Percentiles rank a stretch among this genome's conserved stretches.
Conservation (phyloP, 2,329 filamentous ascomycete species). For the Ascochyta fabae region DNA sequence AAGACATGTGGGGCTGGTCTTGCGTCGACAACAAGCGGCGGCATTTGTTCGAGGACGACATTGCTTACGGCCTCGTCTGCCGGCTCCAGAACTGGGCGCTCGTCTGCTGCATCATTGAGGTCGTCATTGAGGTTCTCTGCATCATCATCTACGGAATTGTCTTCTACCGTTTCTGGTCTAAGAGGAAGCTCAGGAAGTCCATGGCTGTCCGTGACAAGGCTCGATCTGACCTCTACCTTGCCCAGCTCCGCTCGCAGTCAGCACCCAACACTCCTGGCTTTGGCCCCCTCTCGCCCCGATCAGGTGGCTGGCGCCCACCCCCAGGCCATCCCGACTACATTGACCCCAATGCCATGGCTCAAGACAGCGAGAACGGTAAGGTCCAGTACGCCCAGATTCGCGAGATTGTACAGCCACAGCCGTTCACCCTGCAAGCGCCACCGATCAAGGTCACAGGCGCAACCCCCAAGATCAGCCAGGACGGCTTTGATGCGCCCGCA, state of each 20-base stretch:
- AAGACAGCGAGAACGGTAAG: slow-evolving; percentile 57
- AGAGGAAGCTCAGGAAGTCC: slow-evolving; percentile 91
- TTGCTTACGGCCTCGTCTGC: slow-evolving; percentile 90
- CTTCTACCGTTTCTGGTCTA: slow-evolving; percentile 97
- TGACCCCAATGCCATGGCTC: slow-evolving; percentile 57
- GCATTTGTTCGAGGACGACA: slow-evolving; percentile 76
- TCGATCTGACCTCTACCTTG: slow-evolving; percentile 92
- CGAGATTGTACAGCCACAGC: slow-evolving; percentile 58
- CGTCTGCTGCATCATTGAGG: slow-evolving; percentile 96
- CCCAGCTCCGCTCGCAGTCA: slow-evolving; percentile 70
- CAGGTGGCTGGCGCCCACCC: slow-evolving; percentile 57
- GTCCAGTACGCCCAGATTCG: slow-evolving; percentile 48
- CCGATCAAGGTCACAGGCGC: slow-evolving; percentile 79
- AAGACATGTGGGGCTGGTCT: slow-evolving; percentile 99
- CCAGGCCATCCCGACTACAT: slow-evolving; percentile 51
- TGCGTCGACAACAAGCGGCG: slow-evolving; percentile 86
- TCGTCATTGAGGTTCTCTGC: slow-evolving; percentile 89
- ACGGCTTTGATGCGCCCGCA: slow-evolving; percentile 61
- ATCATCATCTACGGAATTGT: slow-evolving; percentile 92
- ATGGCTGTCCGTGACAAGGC: slow-evolving; percentile 96
- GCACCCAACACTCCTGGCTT: slow-evolving; percentile 95
- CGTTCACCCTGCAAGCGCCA: slow-evolving; percentile 88
- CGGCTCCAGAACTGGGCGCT: slow-evolving; percentile 95
- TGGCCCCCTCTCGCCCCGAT: slow-evolving; percentile 67
- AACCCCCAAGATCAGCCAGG: slow-evolving; percentile 72